Evolutionary conservation across 2,329 filamentous ascomycete species (phyloP).

Genomic region (Calycina herbarum): DNA sequence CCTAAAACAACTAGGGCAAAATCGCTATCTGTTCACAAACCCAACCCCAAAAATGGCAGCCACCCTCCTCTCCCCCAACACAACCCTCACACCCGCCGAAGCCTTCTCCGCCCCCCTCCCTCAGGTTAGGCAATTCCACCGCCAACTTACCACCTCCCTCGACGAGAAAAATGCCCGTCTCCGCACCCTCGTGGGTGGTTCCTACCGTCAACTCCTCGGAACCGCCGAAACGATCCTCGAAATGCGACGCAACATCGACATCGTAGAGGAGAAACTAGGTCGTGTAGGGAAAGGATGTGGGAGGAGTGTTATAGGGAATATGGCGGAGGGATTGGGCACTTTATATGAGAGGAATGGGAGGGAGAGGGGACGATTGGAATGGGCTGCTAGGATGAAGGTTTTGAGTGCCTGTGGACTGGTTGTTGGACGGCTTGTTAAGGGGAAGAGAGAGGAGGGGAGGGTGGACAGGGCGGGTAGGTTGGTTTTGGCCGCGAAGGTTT

Average conservation of each 20-base stretch:
- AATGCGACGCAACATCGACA: constrained; percentile 78
- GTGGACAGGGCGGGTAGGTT: constrained; percentile 42
- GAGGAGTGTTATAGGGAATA: constrained; percentile 65
- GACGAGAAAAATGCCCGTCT: constrained; percentile 63
- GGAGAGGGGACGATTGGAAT: constrained; percentile 10
- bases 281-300: constrained; percentile 78
- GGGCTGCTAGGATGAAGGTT: constrained; percentile 48
- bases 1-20: not conserved
- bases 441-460: constrained; percentile 22
- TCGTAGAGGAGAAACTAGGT: constrained; percentile 69
- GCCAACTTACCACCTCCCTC: constrained; percentile 56
- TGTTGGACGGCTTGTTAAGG: constrained; percentile 50
- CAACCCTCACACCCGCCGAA: constrained; percentile 24
- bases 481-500: constrained; percentile 64
- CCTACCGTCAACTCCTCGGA: constrained; percentile 85
- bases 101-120: constrained; percentile 54
- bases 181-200: constrained; percentile 63
- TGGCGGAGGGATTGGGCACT: constrained; percentile 55
- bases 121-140: constrained; percentile 64
- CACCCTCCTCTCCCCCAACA: constrained; percentile 7
- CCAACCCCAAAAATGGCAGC: constrained; percentile 7
- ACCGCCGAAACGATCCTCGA: constrained; percentile 92
- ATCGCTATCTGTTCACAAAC: not conserved
- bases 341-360: not conserved
- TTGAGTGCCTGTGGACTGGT: constrained; percentile 53